Percentiles rank a stretch among this genome's conserved stretches.
Evolutionary conservation across 2,329 filamentous ascomycete genomes (phyloP).

Genomic region (Cercospora citrullina): DNA sequence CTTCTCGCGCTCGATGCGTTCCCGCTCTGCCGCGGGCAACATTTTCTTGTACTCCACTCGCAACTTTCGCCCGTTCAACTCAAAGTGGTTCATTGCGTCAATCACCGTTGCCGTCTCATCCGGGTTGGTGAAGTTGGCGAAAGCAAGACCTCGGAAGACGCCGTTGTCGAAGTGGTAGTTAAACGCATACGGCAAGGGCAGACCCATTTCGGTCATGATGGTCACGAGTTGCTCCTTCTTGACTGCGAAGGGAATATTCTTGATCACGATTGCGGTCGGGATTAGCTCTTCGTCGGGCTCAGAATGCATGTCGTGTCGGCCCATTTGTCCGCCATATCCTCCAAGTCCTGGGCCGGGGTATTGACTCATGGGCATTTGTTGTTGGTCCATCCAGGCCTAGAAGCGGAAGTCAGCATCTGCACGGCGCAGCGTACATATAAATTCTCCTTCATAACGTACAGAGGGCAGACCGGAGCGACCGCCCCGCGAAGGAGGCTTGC

Average conservation of each 20-base stretch:
- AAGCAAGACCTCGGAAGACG: slow-evolving; percentile 91
- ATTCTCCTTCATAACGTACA: slow-evolving; percentile 55
- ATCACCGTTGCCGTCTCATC: slow-evolving; percentile 94
- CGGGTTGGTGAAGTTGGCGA: slow-evolving; percentile 95
- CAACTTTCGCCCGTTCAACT: slow-evolving; percentile 90
- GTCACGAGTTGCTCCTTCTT: slow-evolving; percentile 93
- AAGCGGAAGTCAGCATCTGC: slow-evolving; percentile 19
- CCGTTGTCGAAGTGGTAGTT: slow-evolving; percentile 99
- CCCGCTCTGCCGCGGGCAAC: slow-evolving; percentile 89
- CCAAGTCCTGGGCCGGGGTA: slow-evolving; percentile 45
- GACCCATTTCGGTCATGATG: slow-evolving; percentile 89
- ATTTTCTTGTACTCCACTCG: slow-evolving; percentile 99
- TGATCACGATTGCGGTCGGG: slow-evolving; percentile 97
- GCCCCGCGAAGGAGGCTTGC: slow-evolving; percentile 57
- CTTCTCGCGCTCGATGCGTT: slow-evolving; percentile 96
- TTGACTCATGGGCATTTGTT: slow-evolving; percentile 48
- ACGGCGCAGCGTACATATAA: slow-evolving; percentile 3
- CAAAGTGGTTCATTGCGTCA: slow-evolving; percentile 90
- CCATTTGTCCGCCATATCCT: slow-evolving; percentile 38
- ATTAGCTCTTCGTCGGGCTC: slow-evolving; percentile 82
- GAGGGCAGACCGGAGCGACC: slow-evolving; percentile 66
- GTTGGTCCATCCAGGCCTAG: slow-evolving; percentile 64
- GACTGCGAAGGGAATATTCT: slow-evolving; percentile 98
- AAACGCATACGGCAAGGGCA: slow-evolving; percentile 95
- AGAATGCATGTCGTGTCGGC: slow-evolving; percentile 49